Evolutionary conservation across 108 stramenopile genomes (phyloP), one percentile per base, ranked within the genome.

Genomic region (Conticribra weissflogii): DNA sequence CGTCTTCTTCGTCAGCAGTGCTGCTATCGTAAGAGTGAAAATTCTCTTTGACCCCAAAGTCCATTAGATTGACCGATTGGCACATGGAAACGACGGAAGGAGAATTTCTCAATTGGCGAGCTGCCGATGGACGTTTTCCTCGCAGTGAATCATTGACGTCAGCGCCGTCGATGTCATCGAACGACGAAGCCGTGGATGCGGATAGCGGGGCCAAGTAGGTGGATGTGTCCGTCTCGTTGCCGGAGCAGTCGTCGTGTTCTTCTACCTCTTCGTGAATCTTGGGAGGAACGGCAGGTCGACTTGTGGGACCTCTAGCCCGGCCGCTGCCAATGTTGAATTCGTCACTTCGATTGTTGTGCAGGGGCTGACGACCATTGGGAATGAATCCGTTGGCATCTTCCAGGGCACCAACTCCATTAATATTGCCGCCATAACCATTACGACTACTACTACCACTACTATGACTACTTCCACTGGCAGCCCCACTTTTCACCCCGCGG

Each of bases 21-120:
- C n/a, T n/a, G n/a, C n/a, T n/a, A n/a, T n/a, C n/a, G n/a, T n/a
- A n/a, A n/a, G n/a, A n/a, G n/a, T n/a, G n/a, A n/a, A n/a, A n/a
- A n/a, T n/a, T n/a, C n/a, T n/a, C n/a, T n/a, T n/a, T n/a, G n/a
- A 68, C 55, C 0, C 55, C 55, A 22, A 57, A 68, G 19, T 68
- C 66, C 54, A 57, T 68, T 0, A 44, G 12, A 25, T 57, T 68
- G 36, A 68, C 28, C 33, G 59, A 57, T n/a, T n/a, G 30, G 1
- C 1, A 2, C 2, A 32, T 14, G 36, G 51, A 53, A 7, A 31
- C 28, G 19, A 19, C 49, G 0, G 63, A 64, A 4, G 23, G 15
- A 52, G 64, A 53, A 22, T 33, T 33, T 21, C 29, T n/a, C 1
- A 27, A 24, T 7, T 24, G 17, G 33, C 8, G 14, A 54, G 21